Evolutionary conservation across 2,329 filamentous ascomycete genomes (phyloP), one percentile per base, ranked within the genome.

Genomic region (Colletotrichum tanaceti): DNA sequence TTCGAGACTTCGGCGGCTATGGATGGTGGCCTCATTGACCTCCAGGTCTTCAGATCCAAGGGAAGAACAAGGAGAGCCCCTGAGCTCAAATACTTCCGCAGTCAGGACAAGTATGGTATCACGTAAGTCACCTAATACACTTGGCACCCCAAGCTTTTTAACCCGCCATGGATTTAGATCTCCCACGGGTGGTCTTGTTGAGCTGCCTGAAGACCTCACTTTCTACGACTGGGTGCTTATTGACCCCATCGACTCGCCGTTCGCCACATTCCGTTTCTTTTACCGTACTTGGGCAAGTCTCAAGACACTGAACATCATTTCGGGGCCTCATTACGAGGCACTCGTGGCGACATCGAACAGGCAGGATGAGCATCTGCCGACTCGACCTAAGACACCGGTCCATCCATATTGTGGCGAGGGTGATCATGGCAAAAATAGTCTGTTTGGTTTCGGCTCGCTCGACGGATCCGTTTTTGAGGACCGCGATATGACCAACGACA

Each of bases 1-100:
- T 73, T 76, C 3, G 75, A 75, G 24, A 75, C 76, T 47, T 80
- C 81, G 2, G 77, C 81, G 3, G 85, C 84, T 10, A 80, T 84
- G 55, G 84, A 89, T 72, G 87, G 86, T 13, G 87, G 87, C 1
- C 73, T 87, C 2, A 85, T 89, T 55, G 85, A 88, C 70, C 75
- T 89, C 3, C 80, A 81, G 43, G 82, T 83, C 11, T 87, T 86
- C 72, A 81, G 86, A 28, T 84, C 86, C n/a, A 81, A 77, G 63
- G 82, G 81, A 6, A 80, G 85, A 47, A 80, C 76, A 63, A 77
- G 82, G 68, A 79, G 79, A 53, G 78, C 82, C 5, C 80, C 81
- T 13, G 77, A 77, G 18, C 73, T 86, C 28, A 74, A 79, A 13
- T 74, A 77, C n/a, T 86, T 84, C 69, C 82, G 82, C 52, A 76